These are phyloP conservation scores for Podochytrium sp. DNA, from an alignment of 192 early-diverging fungal genomes.

Conservation along the genomic window DNA sequence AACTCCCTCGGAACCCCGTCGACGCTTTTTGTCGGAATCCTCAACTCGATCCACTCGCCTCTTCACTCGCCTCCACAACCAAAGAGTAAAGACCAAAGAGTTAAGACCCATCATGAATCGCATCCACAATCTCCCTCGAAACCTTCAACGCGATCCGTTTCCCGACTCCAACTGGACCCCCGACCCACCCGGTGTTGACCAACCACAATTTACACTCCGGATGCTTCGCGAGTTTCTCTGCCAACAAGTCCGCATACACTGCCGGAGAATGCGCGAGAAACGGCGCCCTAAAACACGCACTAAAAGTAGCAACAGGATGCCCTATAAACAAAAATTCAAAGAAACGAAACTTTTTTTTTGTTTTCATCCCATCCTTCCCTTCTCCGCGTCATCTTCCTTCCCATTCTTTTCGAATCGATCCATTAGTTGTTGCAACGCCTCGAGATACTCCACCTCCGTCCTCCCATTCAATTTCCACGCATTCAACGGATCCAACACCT, in stretches of 20 bases:
- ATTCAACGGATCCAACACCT: slow-evolving; percentile 79
- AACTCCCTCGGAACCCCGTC: not conserved
- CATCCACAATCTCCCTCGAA: slow-evolving; percentile 90
- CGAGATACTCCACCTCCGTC: slow-evolving; percentile 44
- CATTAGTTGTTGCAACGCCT: slow-evolving; percentile 2
- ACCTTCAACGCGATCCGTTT: slow-evolving; percentile 88
- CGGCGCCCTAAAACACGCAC: slow-evolving; percentile 86
- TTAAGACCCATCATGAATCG: slow-evolving; percentile 57
- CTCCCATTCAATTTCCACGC: slow-evolving; percentile 57
- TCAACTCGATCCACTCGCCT: slow-evolving; percentile 61
- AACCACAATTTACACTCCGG: slow-evolving; percentile 74
- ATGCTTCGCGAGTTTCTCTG: slow-evolving; percentile 79
- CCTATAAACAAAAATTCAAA: too few relatives aligned
- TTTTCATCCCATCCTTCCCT: too few relatives aligned
- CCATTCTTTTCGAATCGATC: slow-evolving; percentile 13
- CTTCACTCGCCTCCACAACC: too few relatives aligned
- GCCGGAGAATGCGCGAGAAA: slow-evolving; percentile 90
- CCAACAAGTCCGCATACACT: slow-evolving; percentile 88
- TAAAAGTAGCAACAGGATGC: slow-evolving; percentile 85
- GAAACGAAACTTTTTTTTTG: too few relatives aligned
- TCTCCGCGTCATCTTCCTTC: too few relatives aligned
- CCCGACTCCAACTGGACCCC: slow-evolving; percentile 63
- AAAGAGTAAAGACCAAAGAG: too few relatives aligned
- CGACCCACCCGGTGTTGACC: slow-evolving; percentile 92
- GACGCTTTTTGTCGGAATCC: not conserved